Conservation (phyloP, 345 rosid species). For the Lepidium sativum region DNA sequence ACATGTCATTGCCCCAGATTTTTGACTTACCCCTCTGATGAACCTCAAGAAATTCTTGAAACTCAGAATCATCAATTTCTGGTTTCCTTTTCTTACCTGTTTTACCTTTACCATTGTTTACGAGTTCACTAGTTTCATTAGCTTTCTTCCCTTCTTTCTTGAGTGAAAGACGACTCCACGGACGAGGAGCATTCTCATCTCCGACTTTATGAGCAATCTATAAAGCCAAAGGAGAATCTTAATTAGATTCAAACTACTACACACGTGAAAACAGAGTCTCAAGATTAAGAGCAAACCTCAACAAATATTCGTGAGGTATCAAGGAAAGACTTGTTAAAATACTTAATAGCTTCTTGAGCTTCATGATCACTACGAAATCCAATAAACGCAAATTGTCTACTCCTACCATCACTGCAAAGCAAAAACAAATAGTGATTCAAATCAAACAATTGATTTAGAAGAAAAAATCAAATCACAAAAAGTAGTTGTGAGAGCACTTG, state of each 20-base stretch:
- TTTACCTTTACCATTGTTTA: slow-evolving; percentile 5
- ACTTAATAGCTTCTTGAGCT: slow-evolving; percentile 73
- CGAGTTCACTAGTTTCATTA: slow-evolving; percentile 21
- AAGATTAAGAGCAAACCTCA: slow-evolving; percentile 44
- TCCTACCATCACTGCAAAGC: slow-evolving; percentile 62
- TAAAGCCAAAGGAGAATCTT: not conserved
- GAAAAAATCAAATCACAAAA: not conserved
- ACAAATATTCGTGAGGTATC: slow-evolving; percentile 58
- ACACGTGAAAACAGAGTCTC: not conserved
- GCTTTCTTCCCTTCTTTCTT: slow-evolving; percentile 36
- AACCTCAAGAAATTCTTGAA: slow-evolving; percentile 72
- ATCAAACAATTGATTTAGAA: not conserved
- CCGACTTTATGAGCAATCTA: slow-evolving; percentile 71
- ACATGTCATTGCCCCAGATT: slow-evolving; percentile 70
- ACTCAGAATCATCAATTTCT: slow-evolving; percentile 36
- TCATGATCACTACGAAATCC: slow-evolving; percentile 68
- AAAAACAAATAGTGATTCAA: not conserved
- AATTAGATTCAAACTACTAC: not conserved
- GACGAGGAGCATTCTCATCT: slow-evolving; percentile 59
- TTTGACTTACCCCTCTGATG: slow-evolving; percentile 62
- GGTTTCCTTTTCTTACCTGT: slow-evolving; percentile 32
- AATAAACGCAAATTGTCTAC: slow-evolving; percentile 77
- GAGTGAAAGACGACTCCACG: slow-evolving; percentile 75
- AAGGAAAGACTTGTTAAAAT: slow-evolving; percentile 61
- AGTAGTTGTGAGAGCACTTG: not conserved